Evolutionary conservation across 768 basidiomycete species (phyloP).

Genomic region (Dendrothele bispora): DNA sequence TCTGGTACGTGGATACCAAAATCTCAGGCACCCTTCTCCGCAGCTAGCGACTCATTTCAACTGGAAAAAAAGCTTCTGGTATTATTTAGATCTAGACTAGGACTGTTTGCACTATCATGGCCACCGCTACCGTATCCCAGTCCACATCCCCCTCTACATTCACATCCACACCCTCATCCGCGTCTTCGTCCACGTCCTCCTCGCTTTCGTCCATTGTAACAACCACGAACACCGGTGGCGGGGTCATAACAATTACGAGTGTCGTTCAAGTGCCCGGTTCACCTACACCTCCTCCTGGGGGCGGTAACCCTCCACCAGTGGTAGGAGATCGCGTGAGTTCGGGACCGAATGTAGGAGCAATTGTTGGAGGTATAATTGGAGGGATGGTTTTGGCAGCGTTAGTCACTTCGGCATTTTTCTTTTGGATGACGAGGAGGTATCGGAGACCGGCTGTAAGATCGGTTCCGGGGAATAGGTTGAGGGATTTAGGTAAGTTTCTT

Average conservation of each 20-base stretch:
- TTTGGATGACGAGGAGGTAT: constrained; percentile 3
- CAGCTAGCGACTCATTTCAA: too few relatives aligned
- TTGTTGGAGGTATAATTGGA: constrained; percentile 4
- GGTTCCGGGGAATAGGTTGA: constrained; percentile 4
- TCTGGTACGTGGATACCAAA: too few relatives aligned
- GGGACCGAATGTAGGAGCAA: not conserved
- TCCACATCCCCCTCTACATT: not conserved
- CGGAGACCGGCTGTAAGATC: constrained; percentile 5
- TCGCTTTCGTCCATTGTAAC: not conserved
- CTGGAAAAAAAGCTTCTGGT: too few relatives aligned
- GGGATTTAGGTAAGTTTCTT: constrained; percentile 3
- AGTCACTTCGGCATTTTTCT: not conserved
- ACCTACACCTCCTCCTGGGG: not conserved
- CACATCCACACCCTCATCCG: constrained; percentile 1
- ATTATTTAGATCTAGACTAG: too few relatives aligned
- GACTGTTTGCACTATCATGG: too few relatives aligned
- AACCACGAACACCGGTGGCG: not conserved
- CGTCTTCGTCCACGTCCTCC: not conserved
- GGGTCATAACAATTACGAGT: not conserved
- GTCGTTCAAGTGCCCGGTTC: not conserved
- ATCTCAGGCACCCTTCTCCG: too few relatives aligned
- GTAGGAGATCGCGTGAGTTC: not conserved
- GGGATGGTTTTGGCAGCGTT: not conserved
- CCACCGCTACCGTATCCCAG: too few relatives aligned
- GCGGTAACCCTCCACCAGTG: not conserved